Evolutionary conservation across 208 protist species (phyloP), one percentile per base, ranked within the genome.

Genomic region (Acanthamoeba healyi): DNA sequence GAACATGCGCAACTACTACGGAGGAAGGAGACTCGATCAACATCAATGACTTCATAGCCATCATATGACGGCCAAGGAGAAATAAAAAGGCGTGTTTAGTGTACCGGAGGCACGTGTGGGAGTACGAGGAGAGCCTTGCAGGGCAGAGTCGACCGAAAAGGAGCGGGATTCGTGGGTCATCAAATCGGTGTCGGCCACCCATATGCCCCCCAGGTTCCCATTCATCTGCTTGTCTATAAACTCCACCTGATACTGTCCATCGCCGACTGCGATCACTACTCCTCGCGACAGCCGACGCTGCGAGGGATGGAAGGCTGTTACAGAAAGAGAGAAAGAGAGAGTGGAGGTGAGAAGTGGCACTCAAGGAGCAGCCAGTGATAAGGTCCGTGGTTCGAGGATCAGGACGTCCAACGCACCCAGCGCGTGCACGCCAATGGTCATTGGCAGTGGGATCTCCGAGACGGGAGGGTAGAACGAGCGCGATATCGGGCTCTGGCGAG

Each of bases 401-500:
- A 49, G 67, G 10, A 10, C 24, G 26, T 19, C n/a, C 22, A 49
- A 49, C 22, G n/a, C n/a, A 89, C 81, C 81, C n/a, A 89, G 49
- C 26, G 38, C 81, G 44, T 65, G 81, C 44, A 44, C 54, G 44
- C 81, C 81, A 7, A 89, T 63, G 17, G 81, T 0, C 40, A 89
- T 22, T 1, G 44, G 81, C 14, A 56, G 44, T 44, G 81, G 81
- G 2, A 89, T 89, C 32, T 89, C 81, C 9, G 44, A 44, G 15
- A 89, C 51, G n/a, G 81, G 81, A 5, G 81, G 81, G n/a, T 89
- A 65, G 32, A 89, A 89, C 12, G 44, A 36, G 19, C 81, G 44
- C 54, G 81, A 89, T 4, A 89, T 89, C 32, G 81, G 81, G 38
- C 81, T 89, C 81, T 89, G 70, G 32, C 34, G 24, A 36, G 72